phyloP scores from a whole-genome alignment of 352 stramenopile species.

The Phytopythium oedochilum region DNA sequence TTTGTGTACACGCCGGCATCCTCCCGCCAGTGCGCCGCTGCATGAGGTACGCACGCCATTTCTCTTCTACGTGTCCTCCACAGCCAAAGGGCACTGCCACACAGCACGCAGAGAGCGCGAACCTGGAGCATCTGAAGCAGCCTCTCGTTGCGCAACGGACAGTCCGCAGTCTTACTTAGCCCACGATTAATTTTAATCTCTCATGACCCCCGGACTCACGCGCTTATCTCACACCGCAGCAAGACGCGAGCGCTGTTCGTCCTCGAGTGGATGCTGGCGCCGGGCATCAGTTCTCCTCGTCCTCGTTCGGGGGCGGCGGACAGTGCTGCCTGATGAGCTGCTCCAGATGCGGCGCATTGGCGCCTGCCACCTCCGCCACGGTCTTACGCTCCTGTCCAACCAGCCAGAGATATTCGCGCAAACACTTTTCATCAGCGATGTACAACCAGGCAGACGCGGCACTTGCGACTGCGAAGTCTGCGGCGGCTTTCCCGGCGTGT shows the following conservation, averaged over 20 bases:
- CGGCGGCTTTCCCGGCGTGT: conserved; percentile 2
- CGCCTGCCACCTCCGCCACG: conserved; percentile 49
- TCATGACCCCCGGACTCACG: too few species aligned
- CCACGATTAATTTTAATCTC: neutral
- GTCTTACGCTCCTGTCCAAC: conserved; percentile 43
- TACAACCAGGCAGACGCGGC: neutral
- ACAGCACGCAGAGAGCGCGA: too few species aligned
- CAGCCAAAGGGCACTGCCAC: too few species aligned
- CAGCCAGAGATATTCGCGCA: neutral
- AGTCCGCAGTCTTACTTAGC: neutral
- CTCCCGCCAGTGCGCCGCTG: neutral
- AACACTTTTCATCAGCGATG: too few species aligned
- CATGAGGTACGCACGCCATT: neutral
- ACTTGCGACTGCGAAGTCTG: conserved; percentile 4
- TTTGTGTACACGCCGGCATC: conserved; percentile 36
- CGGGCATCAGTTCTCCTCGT: conserved; percentile 34
- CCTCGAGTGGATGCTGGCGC: neutral
- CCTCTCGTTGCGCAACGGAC: neutral
- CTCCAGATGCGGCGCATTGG: conserved; percentile 60
- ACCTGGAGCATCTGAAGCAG: too few species aligned
- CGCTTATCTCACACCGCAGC: too few species aligned
- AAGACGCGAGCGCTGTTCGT: too few species aligned
- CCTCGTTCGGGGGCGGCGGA: conserved; percentile 41
- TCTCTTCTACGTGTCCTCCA: too few species aligned
- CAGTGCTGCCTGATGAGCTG: conserved; percentile 57